These are phyloP conservation scores for Calocybe cyanea DNA, from an alignment of 768 basidiomycete genomes.

Conservation along the genomic window DNA sequence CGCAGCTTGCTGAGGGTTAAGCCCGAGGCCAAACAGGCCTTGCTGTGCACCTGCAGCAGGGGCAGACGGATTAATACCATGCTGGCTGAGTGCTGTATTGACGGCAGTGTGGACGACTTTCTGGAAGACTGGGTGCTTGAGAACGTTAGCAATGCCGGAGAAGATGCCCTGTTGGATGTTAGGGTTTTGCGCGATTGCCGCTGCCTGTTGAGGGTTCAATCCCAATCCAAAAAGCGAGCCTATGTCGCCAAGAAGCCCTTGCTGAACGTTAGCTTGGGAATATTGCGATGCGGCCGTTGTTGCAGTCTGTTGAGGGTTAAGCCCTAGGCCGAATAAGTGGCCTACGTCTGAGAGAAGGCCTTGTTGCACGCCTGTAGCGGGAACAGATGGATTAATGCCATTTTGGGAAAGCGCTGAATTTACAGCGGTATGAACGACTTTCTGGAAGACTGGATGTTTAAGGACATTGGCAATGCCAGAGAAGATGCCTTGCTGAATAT, in stretches of 20 bases:
- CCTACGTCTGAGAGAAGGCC: no score
- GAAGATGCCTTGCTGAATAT: constrained; percentile 2
- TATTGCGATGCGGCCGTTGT: neutral
- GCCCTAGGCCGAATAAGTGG: no score
- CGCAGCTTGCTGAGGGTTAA: neutral
- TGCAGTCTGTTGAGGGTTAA: neutral
- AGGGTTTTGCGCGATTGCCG: neutral
- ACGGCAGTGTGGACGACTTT: neutral
- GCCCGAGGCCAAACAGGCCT: neutral
- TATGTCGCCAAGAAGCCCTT: neutral
- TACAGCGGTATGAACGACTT: constrained; percentile 1
- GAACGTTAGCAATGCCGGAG: neutral
- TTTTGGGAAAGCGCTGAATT: neutral
- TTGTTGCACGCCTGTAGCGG: neutral
- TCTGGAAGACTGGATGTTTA: constrained; percentile 6
- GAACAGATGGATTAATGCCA: neutral
- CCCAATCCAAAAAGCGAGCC: neutral
- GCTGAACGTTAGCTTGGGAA: neutral
- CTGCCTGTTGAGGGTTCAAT: neutral
- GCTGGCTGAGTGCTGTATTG: neutral
- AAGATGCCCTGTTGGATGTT: neutral
- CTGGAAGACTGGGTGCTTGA: neutral
- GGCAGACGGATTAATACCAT: neutral
- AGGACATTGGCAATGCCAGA: constrained; percentile 2
- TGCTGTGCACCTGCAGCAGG: neutral